Evolutionary conservation across 768 basidiomycete genomes (phyloP), one percentile per base, ranked within the genome.

Genomic region (Omphalotus guepiniiformis): DNA sequence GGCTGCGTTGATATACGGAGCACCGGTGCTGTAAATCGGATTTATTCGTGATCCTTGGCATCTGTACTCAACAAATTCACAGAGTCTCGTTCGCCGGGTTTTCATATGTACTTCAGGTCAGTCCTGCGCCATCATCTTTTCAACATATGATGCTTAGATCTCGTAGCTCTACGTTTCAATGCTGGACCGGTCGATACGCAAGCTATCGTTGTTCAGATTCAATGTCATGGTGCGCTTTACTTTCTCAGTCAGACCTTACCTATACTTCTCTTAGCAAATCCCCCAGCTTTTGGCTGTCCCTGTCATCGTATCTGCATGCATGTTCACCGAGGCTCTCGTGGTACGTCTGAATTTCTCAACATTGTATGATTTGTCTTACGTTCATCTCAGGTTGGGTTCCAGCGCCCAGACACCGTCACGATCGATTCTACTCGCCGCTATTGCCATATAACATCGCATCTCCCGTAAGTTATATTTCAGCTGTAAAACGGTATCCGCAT

Each of bases 341-440:
- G 40, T 42, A 16, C 26, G 40, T 16, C 7, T 18, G 5, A 7
- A 22, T 16, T 19, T 39, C 38, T 1, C 26, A 6, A 12, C 21
- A 25, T n/a, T n/a, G n/a, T n/a, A 9, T 11, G n/a, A 39, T 39
- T 19, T 6, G 2, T 12, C 3, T 15, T 18, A 11, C 21, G 13
- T 39, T 12, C n/a, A 13, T 19, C n/a, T 39, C 40, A 42, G 40
- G 22, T 42, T 28, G 40, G 40, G 26, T 15, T 16, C 9, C 6
- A 23, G 26, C 18, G 16, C 8, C 40, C 40, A 18, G 23, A 42
- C 16, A 42, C 40, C 18, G 23, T 42, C 26, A 28, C n/a, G 9
- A 42, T 42, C n/a, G 40, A 42, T 27, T 42, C 40, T 11, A 42
- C 40, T 27, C 40, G 40, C 16, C 40, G 40, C 29, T 42, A 42